phyloP scores from a whole-genome alignment of 2,329 filamentous ascomycete species.

The Penicillium italicum region DNA sequence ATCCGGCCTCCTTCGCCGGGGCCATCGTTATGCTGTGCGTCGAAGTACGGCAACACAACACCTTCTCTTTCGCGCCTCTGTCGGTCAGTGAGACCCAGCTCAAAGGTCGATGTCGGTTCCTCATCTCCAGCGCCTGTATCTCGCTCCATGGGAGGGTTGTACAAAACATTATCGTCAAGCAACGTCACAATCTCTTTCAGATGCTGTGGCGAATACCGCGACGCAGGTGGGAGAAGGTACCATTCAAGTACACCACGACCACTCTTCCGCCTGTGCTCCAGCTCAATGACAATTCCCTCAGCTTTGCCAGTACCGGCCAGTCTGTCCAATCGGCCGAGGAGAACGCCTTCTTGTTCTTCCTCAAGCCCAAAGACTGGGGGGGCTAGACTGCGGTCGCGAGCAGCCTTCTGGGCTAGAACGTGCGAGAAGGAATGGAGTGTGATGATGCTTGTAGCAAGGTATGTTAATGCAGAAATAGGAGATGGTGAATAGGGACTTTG shows the following conservation, averaged over 20 bases:
- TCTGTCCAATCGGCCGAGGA: conserved; percentile 59
- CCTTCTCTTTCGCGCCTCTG: conserved; percentile 82
- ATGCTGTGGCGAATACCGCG: conserved; percentile 45
- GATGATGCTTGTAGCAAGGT: conserved; percentile 85
- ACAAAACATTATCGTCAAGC: conserved; percentile 73
- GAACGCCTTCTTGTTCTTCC: conserved; percentile 72
- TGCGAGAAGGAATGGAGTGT: conserved; percentile 70
- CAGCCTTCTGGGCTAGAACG: conserved; percentile 68
- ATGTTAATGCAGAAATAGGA: conserved; percentile 68
- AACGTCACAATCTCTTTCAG: conserved; percentile 55
- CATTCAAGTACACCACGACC: conserved; percentile 72
- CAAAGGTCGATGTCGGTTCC: conserved; percentile 73
- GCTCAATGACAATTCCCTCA: conserved; percentile 69
- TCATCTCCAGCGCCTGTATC: conserved; percentile 47
- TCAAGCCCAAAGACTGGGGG: conserved; percentile 75
- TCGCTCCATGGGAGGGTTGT: conserved; percentile 49
- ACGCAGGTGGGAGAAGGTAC: conserved; percentile 54
- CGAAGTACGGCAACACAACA: conserved; percentile 91
- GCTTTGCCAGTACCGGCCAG: conserved; percentile 36
- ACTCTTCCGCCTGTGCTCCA: conserved; percentile 82
- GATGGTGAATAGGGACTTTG: conserved; percentile 53
- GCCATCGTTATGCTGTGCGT: conserved; percentile 73
- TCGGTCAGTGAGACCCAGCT: conserved; percentile 81
- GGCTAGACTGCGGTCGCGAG: conserved; percentile 68
- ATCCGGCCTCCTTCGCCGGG: conserved; percentile 86